A percentile compares a stretch with the other conserved stretches of the same genome.
These are phyloP conservation scores for Colletotrichum falcatum DNA, from an alignment of 2,329 filamentous ascomycete genomes.

Conservation along the genomic window DNA sequence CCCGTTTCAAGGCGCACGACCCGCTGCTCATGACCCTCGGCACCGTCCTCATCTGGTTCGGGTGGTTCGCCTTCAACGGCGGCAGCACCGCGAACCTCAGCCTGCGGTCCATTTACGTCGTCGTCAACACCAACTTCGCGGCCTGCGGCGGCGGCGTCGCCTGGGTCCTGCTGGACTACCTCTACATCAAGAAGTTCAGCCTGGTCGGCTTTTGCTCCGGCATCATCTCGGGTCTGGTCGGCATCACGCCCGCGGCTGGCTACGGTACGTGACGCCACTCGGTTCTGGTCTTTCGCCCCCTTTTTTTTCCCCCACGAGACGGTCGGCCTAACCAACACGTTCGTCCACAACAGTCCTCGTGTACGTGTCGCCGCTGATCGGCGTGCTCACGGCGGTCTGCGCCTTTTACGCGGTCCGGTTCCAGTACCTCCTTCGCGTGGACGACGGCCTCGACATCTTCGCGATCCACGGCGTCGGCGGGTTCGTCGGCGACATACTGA, in stretches of 20 bases:
- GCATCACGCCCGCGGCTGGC: conserved; percentile 86
- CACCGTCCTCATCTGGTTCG: conserved; percentile 75
- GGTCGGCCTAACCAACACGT: not conserved
- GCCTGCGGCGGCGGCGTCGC: conserved; percentile 65
- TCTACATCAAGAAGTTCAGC: conserved; percentile 60
- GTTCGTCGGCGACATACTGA: conserved; percentile 66
- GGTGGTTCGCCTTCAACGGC: conserved; percentile 66
- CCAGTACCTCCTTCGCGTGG: conserved; percentile 65
- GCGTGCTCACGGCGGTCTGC: conserved; percentile 60
- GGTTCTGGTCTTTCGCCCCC: too few species aligned
- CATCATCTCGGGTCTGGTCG: conserved; percentile 86
- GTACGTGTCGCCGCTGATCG: conserved; percentile 63
- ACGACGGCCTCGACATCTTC: conserved; percentile 71
- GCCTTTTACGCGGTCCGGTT: conserved; percentile 61
- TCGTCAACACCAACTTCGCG: conserved; percentile 70
- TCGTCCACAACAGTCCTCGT: conserved; percentile 54
- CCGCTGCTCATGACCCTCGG: conserved; percentile 73
- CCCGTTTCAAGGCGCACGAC: conserved; percentile 67
- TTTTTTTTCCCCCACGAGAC: too few species aligned
- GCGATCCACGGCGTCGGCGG: conserved; percentile 71
- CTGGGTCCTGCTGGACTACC: conserved; percentile 66
- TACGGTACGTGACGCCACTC: conserved; percentile 48
- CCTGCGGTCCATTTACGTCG: conserved; percentile 65
- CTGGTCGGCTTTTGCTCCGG: conserved; percentile 84
- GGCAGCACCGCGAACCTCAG: conserved; percentile 63